Percentiles rank a stretch among this genome's conserved stretches.
Conservation (phyloP, 495 filamentous ascomycete species). For the Ascodesmis nigricans region DNA sequence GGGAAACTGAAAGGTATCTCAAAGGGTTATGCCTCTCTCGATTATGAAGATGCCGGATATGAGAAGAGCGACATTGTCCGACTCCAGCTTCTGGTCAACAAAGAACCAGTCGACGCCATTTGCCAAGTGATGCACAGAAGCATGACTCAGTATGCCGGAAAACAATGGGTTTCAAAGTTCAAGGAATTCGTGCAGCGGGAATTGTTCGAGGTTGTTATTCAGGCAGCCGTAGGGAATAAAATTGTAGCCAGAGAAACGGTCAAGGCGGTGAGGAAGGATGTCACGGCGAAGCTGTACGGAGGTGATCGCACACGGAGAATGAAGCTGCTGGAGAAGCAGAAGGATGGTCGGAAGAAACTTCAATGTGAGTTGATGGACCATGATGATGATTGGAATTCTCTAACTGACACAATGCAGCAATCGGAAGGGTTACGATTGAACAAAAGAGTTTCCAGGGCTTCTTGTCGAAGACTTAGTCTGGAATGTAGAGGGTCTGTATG, state of each 20-base stretch:
- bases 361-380: constrained; percentile 28
- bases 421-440: constrained; percentile 71
- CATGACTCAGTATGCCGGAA: constrained; percentile 53
- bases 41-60: constrained; percentile 67
- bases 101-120: constrained; percentile 82
- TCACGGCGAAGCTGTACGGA: constrained; percentile 81
- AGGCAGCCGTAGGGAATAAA: constrained; percentile 63
- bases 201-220: constrained; percentile 90
- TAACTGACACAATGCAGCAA: constrained; percentile 21
- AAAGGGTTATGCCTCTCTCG: constrained; percentile 35
- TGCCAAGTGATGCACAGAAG: constrained; percentile 63
- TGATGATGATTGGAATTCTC: background rate
- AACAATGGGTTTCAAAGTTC: constrained; percentile 84
- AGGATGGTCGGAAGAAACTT: constrained; percentile 79
- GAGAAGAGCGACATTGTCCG: constrained; percentile 60
- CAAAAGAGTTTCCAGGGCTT: constrained; percentile 87
- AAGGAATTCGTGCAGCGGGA: constrained; percentile 90
- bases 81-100: constrained; percentile 84
- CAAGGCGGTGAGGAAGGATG: constrained; percentile 90
- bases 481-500: too few species aligned
- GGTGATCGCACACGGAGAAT: constrained; percentile 59
- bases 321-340: constrained; percentile 91
- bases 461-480: constrained; percentile 29
- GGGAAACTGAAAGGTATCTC: constrained; percentile 85
- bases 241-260: constrained; percentile 85